Percentiles rank a stretch among this genome's conserved stretches.
Conservation (phyloP, 2,329 filamentous ascomycete species). For the Fusarium sp. region DNA sequence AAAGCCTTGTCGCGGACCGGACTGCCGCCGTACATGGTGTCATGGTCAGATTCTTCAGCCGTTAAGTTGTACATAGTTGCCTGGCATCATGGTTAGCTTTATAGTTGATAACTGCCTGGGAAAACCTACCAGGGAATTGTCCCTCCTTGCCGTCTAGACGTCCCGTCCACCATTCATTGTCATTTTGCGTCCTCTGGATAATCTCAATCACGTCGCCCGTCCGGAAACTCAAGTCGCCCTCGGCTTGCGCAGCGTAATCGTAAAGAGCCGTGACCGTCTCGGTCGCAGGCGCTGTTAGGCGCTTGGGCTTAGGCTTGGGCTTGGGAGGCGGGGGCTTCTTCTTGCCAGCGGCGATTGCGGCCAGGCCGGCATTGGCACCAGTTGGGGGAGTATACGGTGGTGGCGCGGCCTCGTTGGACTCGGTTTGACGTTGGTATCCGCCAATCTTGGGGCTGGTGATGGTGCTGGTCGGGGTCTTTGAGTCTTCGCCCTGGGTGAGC, state of each 20-base stretch:
- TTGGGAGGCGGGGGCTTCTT: slow-evolving; percentile 77
- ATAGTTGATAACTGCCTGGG: background rate
- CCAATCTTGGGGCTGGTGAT: slow-evolving; percentile 45
- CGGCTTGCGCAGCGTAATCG: slow-evolving; percentile 95
- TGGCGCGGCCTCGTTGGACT: slow-evolving; percentile 67
- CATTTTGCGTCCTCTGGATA: slow-evolving; percentile 82
- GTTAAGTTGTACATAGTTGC: slow-evolving; percentile 62
- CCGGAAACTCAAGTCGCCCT: slow-evolving; percentile 91
- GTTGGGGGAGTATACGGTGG: slow-evolving; percentile 75
- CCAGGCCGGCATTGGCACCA: slow-evolving; percentile 55
- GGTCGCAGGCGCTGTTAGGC: slow-evolving; percentile 72
- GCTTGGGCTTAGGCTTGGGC: slow-evolving; percentile 81
- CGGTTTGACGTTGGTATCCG: slow-evolving; percentile 50
- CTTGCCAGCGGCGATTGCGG: slow-evolving; percentile 64
- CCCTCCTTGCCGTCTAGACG: slow-evolving; percentile 83
- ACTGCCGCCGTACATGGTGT: background rate
- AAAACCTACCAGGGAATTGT: slow-evolving; percentile 86
- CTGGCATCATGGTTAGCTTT: slow-evolving; percentile 49
- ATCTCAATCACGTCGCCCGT: slow-evolving; percentile 94
- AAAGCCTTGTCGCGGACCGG: slow-evolving; percentile 10
- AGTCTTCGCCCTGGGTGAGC: slow-evolving; percentile 62
- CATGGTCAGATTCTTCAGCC: slow-evolving; percentile 26
- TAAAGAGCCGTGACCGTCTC: slow-evolving; percentile 93
- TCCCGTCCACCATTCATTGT: slow-evolving; percentile 98
- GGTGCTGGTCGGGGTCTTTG: slow-evolving; percentile 38